Percentiles rank a stretch among this genome's conserved stretches.
phyloP scores from a whole-genome alignment of 1,139 yeast species.

The Saccharomycopsis phalli region DNA sequence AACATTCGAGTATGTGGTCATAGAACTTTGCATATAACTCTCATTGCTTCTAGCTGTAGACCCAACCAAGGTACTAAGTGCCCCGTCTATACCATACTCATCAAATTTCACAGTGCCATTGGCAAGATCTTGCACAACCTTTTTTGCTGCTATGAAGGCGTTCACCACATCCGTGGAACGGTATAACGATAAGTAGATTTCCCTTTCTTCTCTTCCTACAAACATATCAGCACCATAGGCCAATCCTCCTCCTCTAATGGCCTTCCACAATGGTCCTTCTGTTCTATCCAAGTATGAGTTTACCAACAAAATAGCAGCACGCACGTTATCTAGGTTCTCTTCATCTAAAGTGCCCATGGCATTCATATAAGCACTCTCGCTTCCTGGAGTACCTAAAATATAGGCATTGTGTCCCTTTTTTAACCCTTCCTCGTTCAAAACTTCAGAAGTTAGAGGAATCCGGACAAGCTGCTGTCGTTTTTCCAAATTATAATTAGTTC shows the following conservation, averaged over 20 bases:
- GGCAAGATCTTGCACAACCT: slow-evolving; percentile 56
- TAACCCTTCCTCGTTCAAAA: slow-evolving; percentile 50
- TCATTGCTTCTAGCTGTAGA: slow-evolving; percentile 59
- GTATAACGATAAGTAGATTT: slow-evolving; percentile 56
- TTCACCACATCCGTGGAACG: slow-evolving; percentile 78
- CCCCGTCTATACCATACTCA: slow-evolving; percentile 51
- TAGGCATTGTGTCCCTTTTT: slow-evolving; percentile 47
- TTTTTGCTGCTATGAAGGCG: slow-evolving; percentile 60
- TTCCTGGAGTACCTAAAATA: slow-evolving; percentile 70
- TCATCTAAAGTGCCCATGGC: slow-evolving; percentile 52
- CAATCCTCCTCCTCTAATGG: slow-evolving; percentile 88
- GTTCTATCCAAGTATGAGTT: slow-evolving; percentile 74
- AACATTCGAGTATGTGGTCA: slow-evolving; percentile 47
- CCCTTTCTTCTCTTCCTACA: slow-evolving; percentile 58
- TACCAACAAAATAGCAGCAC: slow-evolving; percentile 64
- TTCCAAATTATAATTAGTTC: slow-evolving; percentile 3
- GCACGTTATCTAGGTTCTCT: slow-evolving; percentile 57
- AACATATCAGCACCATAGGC: slow-evolving; percentile 80
- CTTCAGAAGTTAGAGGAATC: slow-evolving; percentile 47
- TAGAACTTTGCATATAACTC: slow-evolving; percentile 27
- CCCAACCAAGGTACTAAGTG: slow-evolving; percentile 68
- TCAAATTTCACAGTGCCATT: slow-evolving; percentile 49
- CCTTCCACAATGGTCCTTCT: slow-evolving; percentile 98
- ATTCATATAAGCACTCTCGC: slow-evolving; percentile 74
- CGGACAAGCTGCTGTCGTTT: neutral